A percentile compares a stretch with the other conserved stretches of the same genome.
phyloP scores from a whole-genome alignment of 768 basidiomycete genomes.

The Auriscalpium microsporum region DNA sequence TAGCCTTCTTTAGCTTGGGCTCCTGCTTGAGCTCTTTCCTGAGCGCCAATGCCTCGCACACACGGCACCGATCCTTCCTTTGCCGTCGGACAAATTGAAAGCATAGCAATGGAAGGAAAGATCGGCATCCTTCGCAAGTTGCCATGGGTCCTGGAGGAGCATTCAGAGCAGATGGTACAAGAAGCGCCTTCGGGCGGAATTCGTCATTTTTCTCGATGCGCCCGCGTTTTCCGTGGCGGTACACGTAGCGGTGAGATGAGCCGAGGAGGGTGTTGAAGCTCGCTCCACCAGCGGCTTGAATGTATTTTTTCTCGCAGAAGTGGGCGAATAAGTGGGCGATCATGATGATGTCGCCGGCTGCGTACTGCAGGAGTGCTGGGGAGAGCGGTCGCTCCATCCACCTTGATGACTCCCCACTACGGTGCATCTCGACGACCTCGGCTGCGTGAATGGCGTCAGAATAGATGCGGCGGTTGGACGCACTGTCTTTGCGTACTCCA shows the following conservation, averaged over 20 bases:
- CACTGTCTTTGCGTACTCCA: constrained; percentile 26
- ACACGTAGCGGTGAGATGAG: constrained; percentile 16
- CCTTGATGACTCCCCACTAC: constrained; percentile 17
- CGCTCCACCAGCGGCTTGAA: neutral
- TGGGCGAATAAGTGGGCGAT: constrained; percentile 28
- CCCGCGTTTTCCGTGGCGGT: constrained; percentile 9
- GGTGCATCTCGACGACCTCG: constrained; percentile 30
- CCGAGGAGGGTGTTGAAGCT: constrained; percentile 2
- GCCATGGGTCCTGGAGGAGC: neutral
- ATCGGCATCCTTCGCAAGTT: no score
- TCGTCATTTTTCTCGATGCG: constrained; percentile 1
- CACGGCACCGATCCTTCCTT: no score
- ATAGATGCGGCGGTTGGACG: neutral
- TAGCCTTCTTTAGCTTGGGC: no score
- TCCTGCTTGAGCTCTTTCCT: no score
- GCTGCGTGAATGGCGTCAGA: constrained; percentile 15
- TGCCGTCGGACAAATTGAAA: no score
- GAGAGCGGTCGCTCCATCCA: constrained; percentile 33
- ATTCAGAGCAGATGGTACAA: constrained; percentile 14
- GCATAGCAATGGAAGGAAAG: no score
- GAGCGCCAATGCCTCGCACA: no score
- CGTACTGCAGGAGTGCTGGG: constrained; percentile 29
- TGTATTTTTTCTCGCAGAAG: constrained; percentile 19
- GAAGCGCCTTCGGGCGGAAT: constrained; percentile 11
- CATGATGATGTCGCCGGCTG: constrained; percentile 34